A percentile compares a stretch with the other conserved stretches of the same genome.
Conservation (phyloP, 176 grass and related monocot genomes). For the Aegilops speltoides region DNA sequence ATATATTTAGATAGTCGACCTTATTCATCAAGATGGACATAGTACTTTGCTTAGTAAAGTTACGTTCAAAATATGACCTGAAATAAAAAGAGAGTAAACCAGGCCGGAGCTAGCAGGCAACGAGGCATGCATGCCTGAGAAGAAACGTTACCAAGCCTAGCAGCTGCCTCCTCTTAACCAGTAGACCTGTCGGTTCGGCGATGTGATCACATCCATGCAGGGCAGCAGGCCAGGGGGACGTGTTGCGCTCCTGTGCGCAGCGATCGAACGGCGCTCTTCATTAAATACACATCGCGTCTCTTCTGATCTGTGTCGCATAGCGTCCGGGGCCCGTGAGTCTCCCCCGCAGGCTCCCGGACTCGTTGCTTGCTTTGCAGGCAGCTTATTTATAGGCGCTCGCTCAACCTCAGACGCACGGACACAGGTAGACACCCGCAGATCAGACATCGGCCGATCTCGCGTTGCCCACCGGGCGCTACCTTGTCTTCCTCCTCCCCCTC, state of each 20-base stretch:
- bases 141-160: background rate
- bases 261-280: background rate
- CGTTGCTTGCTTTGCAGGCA: background rate
- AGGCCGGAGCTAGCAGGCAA: no score
- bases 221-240: background rate
- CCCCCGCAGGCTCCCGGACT: background rate
- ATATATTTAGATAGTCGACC: no score
- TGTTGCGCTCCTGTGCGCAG: background rate
- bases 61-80: no score
- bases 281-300: conserved; percentile 12
- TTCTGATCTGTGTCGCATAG: background rate
- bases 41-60: no score
- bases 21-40: no score
- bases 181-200: background rate
- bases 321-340: background rate
- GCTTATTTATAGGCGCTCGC: conserved; percentile 17
- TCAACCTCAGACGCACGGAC: no score
- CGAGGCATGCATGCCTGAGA: background rate
- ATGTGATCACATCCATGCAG: conserved; percentile 26
- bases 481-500: background rate
- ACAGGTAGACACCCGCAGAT: background rate
- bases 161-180: background rate
- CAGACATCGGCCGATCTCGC: background rate
- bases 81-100: no score
- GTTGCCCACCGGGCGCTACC: background rate